Base-by-base conservation (phyloP, 768 basidiomycete genomes). In the Mycena capillaripes region DNA sequence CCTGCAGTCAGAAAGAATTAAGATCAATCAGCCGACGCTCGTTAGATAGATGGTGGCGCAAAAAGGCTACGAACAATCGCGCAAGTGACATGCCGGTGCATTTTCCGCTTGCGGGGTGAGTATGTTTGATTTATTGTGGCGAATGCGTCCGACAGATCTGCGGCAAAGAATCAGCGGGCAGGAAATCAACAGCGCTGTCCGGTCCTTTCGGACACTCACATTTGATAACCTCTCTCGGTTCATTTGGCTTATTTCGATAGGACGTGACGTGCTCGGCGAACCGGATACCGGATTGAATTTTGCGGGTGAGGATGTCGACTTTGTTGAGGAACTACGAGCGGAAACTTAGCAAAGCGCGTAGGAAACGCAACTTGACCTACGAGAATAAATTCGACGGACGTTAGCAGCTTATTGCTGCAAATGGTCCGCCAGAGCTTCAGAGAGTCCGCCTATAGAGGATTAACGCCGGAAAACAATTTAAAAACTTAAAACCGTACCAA, bases 401-500 rank as follows among this genome's bases (percentile, higher is more conserved):
- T 82, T 3, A 93, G 85, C 19, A 91, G 79, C 73, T 87, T 89
- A 79, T 90, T 91, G 72, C 85, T 82, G 76, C 90, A 91, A 30
- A 92, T 85, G 44, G 82, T 83, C 77, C 89, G 87, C 91, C 91
- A 92, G 5, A 91, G 79, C 60, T 85, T 81, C 56, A 92, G 80
- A 0, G 89, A 88, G 75, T 92, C 91, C 44, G 85, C 83, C 89
- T 91, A 62, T 27, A 12, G 27, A 17, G 50, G 23, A 11, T 10
- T 48, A 56, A 32, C 32, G 16, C 59, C 60, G 5, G 27, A 61
- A 29, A 56, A 17, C 50, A 30, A 62, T 59, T 34, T 66, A 61
- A 38, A 55, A 6, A 30, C 25, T 64, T 32, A 53, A 23, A n/a
- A 1, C 79, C 85, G 25, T 71, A 91, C 91, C 78, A 93, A 81